Evolutionary conservation across 176 grass and related monocot genomes (phyloP), one percentile per base, ranked within the genome.

Genomic region (Hordeum marinum): DNA sequence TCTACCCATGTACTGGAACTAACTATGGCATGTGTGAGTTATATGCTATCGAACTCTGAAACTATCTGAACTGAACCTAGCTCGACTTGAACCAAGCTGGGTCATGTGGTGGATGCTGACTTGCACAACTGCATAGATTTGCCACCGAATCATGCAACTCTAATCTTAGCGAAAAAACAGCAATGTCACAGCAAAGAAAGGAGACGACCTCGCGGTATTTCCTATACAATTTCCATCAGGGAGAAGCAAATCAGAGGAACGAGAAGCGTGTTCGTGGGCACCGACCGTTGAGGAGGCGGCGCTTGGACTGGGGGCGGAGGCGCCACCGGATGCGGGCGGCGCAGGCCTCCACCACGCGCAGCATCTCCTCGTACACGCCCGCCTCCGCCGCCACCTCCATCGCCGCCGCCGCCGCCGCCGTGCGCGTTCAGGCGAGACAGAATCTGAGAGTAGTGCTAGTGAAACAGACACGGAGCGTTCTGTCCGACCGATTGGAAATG

Each of bases 211-310:
- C 39, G 7, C 8, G 20, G 7, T 52, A 34, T 36, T 48, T 25
- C 65, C 55, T 20, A 27, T 17, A 34, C 14, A 75, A 9, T 5
- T 26, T 8, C 3, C 45, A 60, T 68, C 63, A 37, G 11, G 20
- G 40, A 14, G 11, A 17, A 20, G 0, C 36, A 11, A 70, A 46
- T 31, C 0, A 12, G 35, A 86, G 21, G 23, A 52, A 78, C 8
- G 27, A 34, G 26, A 29, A 73, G 71, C 17, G 11, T 45, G 59
- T 36, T 40, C 29, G 77, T 31, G 66, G 25, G 31, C 48, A 34
- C 63, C 9, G 9, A 92, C 90, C 93, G 60, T 83, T 94, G 63
- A 90, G 87, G 64, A 94, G 79, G 23, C 93, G 87, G 84, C 90
- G 93, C 76, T 83, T 94, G 75, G 90, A 81, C 23, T 27, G 27